Conservation (phyloP, 2,329 filamentous ascomycete species). For the Alternaria sp. region DNA sequence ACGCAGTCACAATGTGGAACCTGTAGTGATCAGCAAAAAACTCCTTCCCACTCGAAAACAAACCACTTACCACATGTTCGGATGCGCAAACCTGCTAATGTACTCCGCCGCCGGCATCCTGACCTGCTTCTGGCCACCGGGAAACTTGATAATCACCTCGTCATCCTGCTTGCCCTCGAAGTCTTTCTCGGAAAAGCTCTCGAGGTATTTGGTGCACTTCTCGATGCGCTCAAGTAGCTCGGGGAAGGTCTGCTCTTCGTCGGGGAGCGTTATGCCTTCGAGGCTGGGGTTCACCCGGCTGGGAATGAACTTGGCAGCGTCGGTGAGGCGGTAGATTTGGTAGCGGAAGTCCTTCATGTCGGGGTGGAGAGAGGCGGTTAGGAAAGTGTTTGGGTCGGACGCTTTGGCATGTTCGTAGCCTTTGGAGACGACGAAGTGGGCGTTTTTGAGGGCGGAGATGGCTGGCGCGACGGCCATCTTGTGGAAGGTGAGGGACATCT, state of each 20-base stretch:
- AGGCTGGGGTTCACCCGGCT: constrained; percentile 49
- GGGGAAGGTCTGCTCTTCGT: constrained; percentile 59
- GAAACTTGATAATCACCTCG: constrained; percentile 50
- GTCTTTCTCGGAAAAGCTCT: constrained; percentile 52
- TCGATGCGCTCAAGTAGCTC: constrained; percentile 59
- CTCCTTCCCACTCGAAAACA: neutral
- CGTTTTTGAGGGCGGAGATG: constrained; percentile 54
- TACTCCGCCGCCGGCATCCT: constrained; percentile 58
- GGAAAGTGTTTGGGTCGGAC: constrained; percentile 47
- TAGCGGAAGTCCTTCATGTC: constrained; percentile 62
- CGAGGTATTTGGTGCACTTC: constrained; percentile 57
- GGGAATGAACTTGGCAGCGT: constrained; percentile 54
- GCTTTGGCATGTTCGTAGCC: constrained; percentile 53
- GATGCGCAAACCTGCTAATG: constrained; percentile 59
- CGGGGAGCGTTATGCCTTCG: constrained; percentile 45
- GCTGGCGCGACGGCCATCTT: constrained; percentile 53
- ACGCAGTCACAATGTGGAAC: constrained; percentile 69
- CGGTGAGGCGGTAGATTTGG: constrained; percentile 58
- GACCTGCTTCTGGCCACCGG: constrained; percentile 35
- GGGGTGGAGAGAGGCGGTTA: constrained; percentile 54
- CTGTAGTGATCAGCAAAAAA: constrained; percentile 10
- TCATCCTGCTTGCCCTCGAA: constrained; percentile 56
- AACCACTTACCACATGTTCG: constrained; percentile 62
- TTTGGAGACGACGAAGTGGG: constrained; percentile 56
- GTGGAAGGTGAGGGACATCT: constrained; percentile 40